Conservation (phyloP, 208 protist species). For the Polymyxa betae region DNA sequence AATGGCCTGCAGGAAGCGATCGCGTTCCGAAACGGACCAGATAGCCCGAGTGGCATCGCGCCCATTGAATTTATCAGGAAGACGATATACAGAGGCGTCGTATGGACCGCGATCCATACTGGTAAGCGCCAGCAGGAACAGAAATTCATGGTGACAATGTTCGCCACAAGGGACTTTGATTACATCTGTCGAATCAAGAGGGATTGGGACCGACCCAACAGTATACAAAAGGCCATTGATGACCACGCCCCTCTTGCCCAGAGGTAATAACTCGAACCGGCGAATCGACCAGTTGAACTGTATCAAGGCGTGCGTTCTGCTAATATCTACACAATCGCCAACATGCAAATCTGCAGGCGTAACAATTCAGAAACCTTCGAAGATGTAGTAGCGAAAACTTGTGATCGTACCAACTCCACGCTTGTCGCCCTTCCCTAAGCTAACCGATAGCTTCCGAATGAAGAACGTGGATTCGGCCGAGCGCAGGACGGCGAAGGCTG, state of each 20-base stretch:
- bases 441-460: conserved; percentile 17
- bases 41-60: neutral
- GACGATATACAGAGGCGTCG: neutral
- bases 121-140: conserved; percentile 24
- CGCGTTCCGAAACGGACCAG: conserved; percentile 30
- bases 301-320: neutral
- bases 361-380: neutral
- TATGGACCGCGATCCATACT: neutral
- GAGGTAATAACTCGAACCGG: neutral
- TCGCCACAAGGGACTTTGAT: neutral
- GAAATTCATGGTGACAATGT: neutral
- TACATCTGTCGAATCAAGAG: neutral
- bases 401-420: conserved; percentile 6
- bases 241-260: conserved; percentile 22
- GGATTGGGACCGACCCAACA: neutral
- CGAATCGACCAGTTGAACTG: conserved; percentile 32
- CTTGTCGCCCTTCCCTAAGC: conserved; percentile 39
- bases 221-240: conserved; percentile 15
- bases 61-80: neutral
- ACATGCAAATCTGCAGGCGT: conserved; percentile 18
- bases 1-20: conserved; percentile 18
- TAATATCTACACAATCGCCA: conserved; percentile 32
- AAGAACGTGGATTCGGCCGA: neutral
- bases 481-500: conserved; percentile 9
- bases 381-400: neutral